Base-by-base conservation (phyloP, 2,329 filamentous ascomycete species). In the Peltaster fructicola region DNA sequence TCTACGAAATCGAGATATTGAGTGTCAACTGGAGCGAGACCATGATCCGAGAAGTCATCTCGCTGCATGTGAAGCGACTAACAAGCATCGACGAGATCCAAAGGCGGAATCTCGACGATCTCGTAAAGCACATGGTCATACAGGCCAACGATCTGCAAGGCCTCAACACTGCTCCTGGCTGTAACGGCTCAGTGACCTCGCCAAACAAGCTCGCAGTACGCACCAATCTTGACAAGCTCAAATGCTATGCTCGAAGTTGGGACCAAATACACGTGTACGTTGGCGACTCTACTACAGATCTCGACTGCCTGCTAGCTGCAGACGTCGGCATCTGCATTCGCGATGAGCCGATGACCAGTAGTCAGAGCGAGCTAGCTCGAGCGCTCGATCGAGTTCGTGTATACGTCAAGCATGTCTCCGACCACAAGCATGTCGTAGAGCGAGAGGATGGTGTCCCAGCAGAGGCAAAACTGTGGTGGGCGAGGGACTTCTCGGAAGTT, bases 11-110 rank as follows among this genome's bases (percentile, higher is more conserved):
- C 17, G 36, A 38, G 14, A 49, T 61, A 10, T 23, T 60, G 5
- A 59, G 55, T 25, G 57, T 60, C 3, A 61, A 61, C 28, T 62
- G 57, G 57, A 57, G 54, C 30, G 41, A 40, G 10, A 37, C 37
- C 1, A 58, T 58, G 28, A 59, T 61, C 24, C 32, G 38, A 20
- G 20, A 23, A 7, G 32, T 37, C 2, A 17, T 45, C 30, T 14
- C 20, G 27, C 7, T 30, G n/a, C n/a, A n/a, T n/a, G n/a, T n/a
- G n/a, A n/a, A n/a, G 10, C 12, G 7, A 15, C 20, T 4, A n/a
- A n/a, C n/a, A 8, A 18, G 24, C 2, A 23, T 3, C 8, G 15
- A 23, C 8, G 24, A 22, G 14, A n/a, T 15, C 2, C 5, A 10
- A 4, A 11, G 6, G 8, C 7, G 12, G n/a, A 14, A 20, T 14